Percentiles rank a stretch among this genome's conserved stretches.
phyloP scores from a whole-genome alignment of 495 filamentous ascomycete species.

The Filosporella fistucella region DNA sequence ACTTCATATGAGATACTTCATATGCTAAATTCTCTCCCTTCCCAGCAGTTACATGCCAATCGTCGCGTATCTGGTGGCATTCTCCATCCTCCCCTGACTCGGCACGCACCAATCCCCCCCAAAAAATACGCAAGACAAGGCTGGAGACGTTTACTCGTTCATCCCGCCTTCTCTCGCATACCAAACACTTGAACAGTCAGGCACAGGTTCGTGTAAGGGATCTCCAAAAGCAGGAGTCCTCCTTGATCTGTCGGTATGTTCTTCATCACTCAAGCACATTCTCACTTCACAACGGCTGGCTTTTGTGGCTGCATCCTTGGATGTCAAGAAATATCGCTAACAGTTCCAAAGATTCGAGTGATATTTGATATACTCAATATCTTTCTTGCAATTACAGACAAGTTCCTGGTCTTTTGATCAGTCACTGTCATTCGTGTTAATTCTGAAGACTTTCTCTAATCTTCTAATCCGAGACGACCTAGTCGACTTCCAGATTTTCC shows the following conservation, averaged over 20 bases:
- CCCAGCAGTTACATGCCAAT: conserved; percentile 25
- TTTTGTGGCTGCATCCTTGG: too few relatives aligned
- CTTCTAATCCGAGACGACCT: conserved; percentile 16
- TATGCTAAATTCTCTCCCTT: conserved; percentile 16
- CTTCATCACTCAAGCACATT: conserved; percentile 7
- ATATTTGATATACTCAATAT: too few relatives aligned
- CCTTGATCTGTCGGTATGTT: conserved; percentile 22
- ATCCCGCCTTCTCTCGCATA: conserved; percentile 20
- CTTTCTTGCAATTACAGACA: not conserved
- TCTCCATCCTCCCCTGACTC: conserved; percentile 15
- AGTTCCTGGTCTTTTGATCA: too few relatives aligned
- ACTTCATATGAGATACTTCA: not conserved
- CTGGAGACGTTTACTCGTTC: conserved; percentile 31
- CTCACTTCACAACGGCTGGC: too few relatives aligned
- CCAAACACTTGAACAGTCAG: conserved; percentile 9
- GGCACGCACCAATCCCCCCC: conserved; percentile 17
- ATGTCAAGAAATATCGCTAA: too few relatives aligned
- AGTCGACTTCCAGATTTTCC: conserved; percentile 6
- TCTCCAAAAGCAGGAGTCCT: conserved; percentile 7
- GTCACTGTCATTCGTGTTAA: conserved; percentile 26
- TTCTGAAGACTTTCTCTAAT: conserved; percentile 25
- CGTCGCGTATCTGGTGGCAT: conserved; percentile 20
- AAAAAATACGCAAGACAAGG: conserved; percentile 17
- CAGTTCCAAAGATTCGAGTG: too few relatives aligned
- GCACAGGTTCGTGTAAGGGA: conserved; percentile 16